Conservation (phyloP, 805 yeast species). For the Hanseniaspora taiwanica region DNA sequence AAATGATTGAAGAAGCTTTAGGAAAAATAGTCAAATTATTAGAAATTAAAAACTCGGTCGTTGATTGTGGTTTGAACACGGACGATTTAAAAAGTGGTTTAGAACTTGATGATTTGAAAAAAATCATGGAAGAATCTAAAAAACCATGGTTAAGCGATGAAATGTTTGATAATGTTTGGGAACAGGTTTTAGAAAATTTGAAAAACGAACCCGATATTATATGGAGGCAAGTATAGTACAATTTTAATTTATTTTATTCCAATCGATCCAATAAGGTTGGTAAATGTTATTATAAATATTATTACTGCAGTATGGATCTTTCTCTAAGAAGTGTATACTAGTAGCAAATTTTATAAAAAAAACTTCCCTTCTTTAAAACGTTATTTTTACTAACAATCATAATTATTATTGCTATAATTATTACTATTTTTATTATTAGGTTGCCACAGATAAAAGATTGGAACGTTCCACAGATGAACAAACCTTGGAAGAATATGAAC, state of each 20-base stretch:
- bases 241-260: conserved; percentile 7
- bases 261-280: too few species aligned
- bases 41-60: conserved; percentile 53
- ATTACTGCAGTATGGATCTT: too few species aligned
- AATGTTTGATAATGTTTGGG: conserved; percentile 70
- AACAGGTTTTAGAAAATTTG: conserved; percentile 44
- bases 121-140: conserved; percentile 31
- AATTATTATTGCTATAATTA: not conserved
- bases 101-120: conserved; percentile 35
- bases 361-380: not conserved
- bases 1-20: conserved; percentile 51
- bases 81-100: conserved; percentile 40
- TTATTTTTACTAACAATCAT: not conserved
- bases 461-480: conserved; percentile 30
- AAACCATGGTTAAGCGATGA: conserved; percentile 29
- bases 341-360: too few species aligned
- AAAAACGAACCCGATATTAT: conserved; percentile 55
- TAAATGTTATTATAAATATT: too few species aligned
- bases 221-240: conserved; percentile 58
- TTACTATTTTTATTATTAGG: not conserved
- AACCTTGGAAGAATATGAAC: conserved; percentile 26
- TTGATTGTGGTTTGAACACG: conserved; percentile 41
- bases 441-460: conserved; percentile 12
- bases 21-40: conserved; percentile 53
- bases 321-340: too few species aligned